Evolutionary conservation across 768 basidiomycete species (phyloP), one percentile per base, ranked within the genome.

Genomic region (Rhizopogon sp.): DNA sequence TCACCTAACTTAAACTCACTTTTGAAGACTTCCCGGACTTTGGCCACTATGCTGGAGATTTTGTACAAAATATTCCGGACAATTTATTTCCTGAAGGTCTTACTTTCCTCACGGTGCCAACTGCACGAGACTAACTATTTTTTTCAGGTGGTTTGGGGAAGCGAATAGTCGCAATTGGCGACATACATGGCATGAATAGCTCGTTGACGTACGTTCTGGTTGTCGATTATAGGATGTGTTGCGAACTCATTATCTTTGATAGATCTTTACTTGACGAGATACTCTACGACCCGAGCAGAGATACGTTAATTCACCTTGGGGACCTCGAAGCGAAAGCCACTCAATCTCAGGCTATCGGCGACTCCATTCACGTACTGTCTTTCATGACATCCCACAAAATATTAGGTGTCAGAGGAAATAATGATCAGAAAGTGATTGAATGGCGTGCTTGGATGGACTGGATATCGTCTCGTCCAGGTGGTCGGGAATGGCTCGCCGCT

Each of bases 351-450:
- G 25, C 25, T 5, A 25, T 79, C 52, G 59, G 77, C 35, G 78
- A 79, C 16, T 87, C 89, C 1, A 68, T 86, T 55, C 73, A 79
- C 6, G 76, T 88, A n/a, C 71, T 96, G 7, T 68, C 74, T 8
- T 90, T 80, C 68, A 78, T 97, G 77, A 70, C 83, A 2, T 63
- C 72, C 10, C 66, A 86, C 62, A 80, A 82, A 51, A 75, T 92
- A 40, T 79, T 79, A 17, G 93, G 93, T 16, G 92, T 97, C 3
- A 82, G 95, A 39, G 95, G 96, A 0, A 98, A 98, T 67, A 92
- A 98, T 65, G 95, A 98, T 72, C 93, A 98, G 70, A 80, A 79
- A 59, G 82, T 94, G 44, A 79, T 98, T 43, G 90, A 96, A 72
- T 97, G 95, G 95, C 78, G 85, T 25, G 74, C 78, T 2, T 98